Evolutionary conservation across 768 basidiomycete genomes (phyloP).

Genomic region (Leucosporidium scottii): DNA sequence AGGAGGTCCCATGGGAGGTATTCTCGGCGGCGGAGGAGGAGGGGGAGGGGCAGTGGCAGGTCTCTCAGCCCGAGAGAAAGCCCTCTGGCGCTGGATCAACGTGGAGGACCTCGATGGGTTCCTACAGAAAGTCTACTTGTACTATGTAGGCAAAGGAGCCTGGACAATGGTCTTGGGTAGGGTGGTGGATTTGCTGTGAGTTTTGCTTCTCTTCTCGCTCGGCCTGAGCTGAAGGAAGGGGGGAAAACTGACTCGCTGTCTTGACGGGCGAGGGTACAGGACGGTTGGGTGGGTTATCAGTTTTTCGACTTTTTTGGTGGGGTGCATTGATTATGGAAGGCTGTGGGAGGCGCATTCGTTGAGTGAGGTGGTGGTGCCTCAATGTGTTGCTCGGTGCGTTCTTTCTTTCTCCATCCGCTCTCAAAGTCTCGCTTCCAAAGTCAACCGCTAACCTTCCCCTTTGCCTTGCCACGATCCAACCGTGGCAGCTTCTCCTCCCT

Average conservation of each 20-base stretch:
- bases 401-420: background rate
- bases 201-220: constrained; percentile 34
- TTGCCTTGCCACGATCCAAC: too few relatives aligned
- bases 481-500: constrained; percentile 42
- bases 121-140: constrained; percentile 71
- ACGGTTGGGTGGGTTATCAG: constrained; percentile 95
- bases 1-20: constrained; percentile 7
- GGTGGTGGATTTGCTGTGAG: constrained; percentile 90
- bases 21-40: background rate
- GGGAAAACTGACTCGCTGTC: constrained; percentile 27
- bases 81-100: constrained; percentile 98
- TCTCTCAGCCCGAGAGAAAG: constrained; percentile 56
- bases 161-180: constrained; percentile 87
- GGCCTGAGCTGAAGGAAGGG: background rate
- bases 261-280: constrained; percentile 46
- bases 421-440: too few relatives aligned
- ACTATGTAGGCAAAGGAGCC: constrained; percentile 94
- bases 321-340: constrained; percentile 86
- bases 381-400: constrained; percentile 72
- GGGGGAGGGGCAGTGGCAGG: too few relatives aligned
- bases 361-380: constrained; percentile 70
- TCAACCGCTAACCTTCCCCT: too few relatives aligned
- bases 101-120: constrained; percentile 95
- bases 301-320: constrained; percentile 94
- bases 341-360: constrained; percentile 64